Base-by-base conservation (phyloP, 805 yeast genomes). In the Ogataea wickerhamii region DNA sequence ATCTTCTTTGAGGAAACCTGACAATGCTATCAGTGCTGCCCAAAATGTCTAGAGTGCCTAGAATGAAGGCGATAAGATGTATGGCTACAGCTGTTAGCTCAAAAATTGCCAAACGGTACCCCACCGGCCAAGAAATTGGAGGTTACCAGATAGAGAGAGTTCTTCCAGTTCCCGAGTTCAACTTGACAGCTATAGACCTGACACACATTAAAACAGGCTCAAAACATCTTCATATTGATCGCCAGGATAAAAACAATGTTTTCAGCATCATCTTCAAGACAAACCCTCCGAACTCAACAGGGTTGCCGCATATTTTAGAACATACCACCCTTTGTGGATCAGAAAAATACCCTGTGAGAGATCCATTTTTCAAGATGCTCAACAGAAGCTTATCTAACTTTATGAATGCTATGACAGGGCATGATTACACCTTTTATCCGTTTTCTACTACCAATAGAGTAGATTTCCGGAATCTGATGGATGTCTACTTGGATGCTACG, bases 401-500 rank as follows among this genome's bases (percentile, higher is more conserved):
- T 63, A 93, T 93, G 98, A 93, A 93, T 59, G 98, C 98, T 6
- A 87, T 93, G 96, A 93, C 98, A 0, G 98, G 95, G 17, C 89
- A 85, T 51, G 98, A 93, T 62, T 89, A 88, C 56, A 93, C 98
- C 0, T 89, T 80, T 61, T 93, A 85, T 53, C 98, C 98, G 4
- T 93, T 93, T 68, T 85, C 98, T 20, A 93, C 98, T 2, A 91
- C 98, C 8, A 93, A 93, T 61, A 59, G 63, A 29, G 76, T 75
- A 38, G 98, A 93, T 58, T 93, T 74, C 59, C 72, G 73, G 22
- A 93, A 93, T 55, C 70, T 93, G 55, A 79, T 88, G 76, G 82
- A 78, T 42, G 95, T 93, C 5, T 93, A 93, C 57, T 67, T 89
- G 33, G 95, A 89, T 49, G 80, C 96, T 5, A 91, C 91, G 0